Percentiles rank a stretch among this genome's conserved stretches.
These are phyloP conservation scores for Diaporthe vexans DNA, from an alignment of 2,329 filamentous ascomycete species.

Conservation along the genomic window DNA sequence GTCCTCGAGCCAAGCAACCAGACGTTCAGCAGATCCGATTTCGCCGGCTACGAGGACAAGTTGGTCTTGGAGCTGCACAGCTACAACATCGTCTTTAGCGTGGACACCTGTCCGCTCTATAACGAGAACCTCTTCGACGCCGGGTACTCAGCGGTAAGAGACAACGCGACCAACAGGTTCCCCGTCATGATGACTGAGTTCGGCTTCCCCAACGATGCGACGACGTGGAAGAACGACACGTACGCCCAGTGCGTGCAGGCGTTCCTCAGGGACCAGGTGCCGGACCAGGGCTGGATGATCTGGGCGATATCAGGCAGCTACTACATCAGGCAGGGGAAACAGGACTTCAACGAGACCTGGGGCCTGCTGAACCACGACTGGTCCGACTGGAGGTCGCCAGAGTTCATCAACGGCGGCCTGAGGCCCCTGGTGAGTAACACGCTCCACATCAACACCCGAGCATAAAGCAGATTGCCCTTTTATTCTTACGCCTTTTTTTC, in stretches of 20 bases:
- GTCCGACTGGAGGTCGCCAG: constrained; percentile 55
- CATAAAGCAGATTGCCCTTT: background rate
- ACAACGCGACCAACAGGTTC: constrained; percentile 47
- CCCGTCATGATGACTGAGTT: constrained; percentile 47
- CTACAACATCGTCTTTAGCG: constrained; percentile 62
- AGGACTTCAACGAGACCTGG: constrained; percentile 67
- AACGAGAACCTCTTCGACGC: constrained; percentile 61
- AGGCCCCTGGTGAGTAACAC: constrained; percentile 56
- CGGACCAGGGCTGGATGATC: constrained; percentile 66
- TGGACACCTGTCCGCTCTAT: constrained; percentile 62
- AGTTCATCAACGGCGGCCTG: constrained; percentile 50
- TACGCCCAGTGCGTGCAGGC: constrained; percentile 35
- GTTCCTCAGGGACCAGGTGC: constrained; percentile 25
- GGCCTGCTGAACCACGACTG: constrained; percentile 57
- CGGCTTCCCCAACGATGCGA: constrained; percentile 35
- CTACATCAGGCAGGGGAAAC: constrained; percentile 64
- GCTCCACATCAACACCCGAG: constrained; percentile 46
- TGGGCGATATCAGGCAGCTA: constrained; percentile 72
- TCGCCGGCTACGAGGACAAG: constrained; percentile 65
- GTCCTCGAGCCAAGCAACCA: constrained; percentile 61
- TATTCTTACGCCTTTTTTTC: background rate
- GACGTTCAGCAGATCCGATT: constrained; percentile 61
- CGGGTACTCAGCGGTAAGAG: constrained; percentile 65
- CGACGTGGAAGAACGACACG: constrained; percentile 29
- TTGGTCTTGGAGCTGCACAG: constrained; percentile 73